phyloP scores from a whole-genome alignment of 257 asterid genomes.

The Salvia splendens region DNA sequence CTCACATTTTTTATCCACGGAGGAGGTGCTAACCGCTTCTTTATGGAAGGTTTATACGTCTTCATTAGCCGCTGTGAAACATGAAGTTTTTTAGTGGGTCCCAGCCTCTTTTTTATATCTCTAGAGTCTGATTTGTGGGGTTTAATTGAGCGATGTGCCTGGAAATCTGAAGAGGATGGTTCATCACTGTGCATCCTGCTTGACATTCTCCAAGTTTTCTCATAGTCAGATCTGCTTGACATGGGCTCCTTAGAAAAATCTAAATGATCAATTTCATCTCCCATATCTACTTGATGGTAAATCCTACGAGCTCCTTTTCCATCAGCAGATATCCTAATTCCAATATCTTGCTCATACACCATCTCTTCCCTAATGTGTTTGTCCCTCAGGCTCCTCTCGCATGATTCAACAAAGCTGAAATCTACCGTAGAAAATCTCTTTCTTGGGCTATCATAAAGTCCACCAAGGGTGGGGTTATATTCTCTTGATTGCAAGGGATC shows the following conservation, averaged over 20 bases:
- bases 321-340: slow-evolving; percentile 44
- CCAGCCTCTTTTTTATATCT: slow-evolving; percentile 66
- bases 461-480: slow-evolving; percentile 32
- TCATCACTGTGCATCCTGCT: slow-evolving; percentile 26
- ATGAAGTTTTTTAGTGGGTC: slow-evolving; percentile 55
- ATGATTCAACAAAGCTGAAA: slow-evolving; percentile 34
- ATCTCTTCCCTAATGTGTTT: slow-evolving; percentile 34
- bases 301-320: slow-evolving; percentile 44
- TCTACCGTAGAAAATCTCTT: slow-evolving; percentile 37
- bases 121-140: slow-evolving; percentile 38
- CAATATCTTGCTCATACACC: slow-evolving; percentile 29
- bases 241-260: slow-evolving; percentile 37
- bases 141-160: slow-evolving; percentile 32
- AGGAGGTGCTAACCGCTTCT: slow-evolving; percentile 57
- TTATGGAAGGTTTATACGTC: slow-evolving; percentile 48
- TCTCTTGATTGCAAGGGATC: slow-evolving; percentile 38
- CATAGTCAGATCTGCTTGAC: slow-evolving; percentile 30
- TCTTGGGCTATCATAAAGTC: slow-evolving; percentile 36
- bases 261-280: slow-evolving; percentile 35
- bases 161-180: slow-evolving; percentile 37
- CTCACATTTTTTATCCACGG: slow-evolving; percentile 55
- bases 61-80: slow-evolving; percentile 46
- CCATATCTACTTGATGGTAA: slow-evolving; percentile 36
- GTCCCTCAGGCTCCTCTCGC: slow-evolving; percentile 32
- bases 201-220: slow-evolving; percentile 34